Evolutionary conservation across 2,329 filamentous ascomycete genomes (phyloP).

Genomic region (Penicillium palitans): DNA sequence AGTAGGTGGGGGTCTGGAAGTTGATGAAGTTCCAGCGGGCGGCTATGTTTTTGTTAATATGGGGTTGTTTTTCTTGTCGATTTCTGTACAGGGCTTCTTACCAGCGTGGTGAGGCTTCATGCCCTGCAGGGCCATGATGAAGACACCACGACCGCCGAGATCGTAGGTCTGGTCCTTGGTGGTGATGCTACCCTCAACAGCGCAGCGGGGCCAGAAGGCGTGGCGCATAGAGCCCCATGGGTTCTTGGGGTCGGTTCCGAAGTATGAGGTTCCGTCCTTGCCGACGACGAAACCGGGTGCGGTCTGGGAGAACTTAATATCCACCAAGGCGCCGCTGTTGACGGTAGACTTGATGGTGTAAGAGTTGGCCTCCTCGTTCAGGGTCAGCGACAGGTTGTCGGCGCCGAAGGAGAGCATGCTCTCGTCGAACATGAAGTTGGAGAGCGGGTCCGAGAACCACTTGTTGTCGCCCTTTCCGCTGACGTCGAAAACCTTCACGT

Average conservation of each 20-base stretch:
- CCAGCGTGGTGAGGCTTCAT: slow-evolving; percentile 99
- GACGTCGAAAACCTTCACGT: slow-evolving; percentile 83
- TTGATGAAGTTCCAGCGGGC: slow-evolving; percentile 90
- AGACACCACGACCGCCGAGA: slow-evolving; percentile 76
- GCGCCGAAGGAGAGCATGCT: slow-evolving; percentile 82
- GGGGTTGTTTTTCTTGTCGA: neutral
- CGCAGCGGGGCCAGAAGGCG: slow-evolving; percentile 89
- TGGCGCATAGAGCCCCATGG: slow-evolving; percentile 95
- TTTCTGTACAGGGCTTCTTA: slow-evolving; percentile 38
- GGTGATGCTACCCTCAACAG: slow-evolving; percentile 77
- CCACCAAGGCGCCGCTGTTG: slow-evolving; percentile 77
- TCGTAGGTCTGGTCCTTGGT: slow-evolving; percentile 79
- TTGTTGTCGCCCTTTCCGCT: slow-evolving; percentile 71
- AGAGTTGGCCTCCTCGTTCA: slow-evolving; percentile 77
- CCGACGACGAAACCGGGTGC: slow-evolving; percentile 83
- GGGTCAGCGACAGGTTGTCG: slow-evolving; percentile 77
- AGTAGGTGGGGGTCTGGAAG: slow-evolving; percentile 84
- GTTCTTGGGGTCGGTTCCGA: slow-evolving; percentile 78
- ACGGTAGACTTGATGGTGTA: slow-evolving; percentile 91
- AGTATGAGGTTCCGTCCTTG: slow-evolving; percentile 78
- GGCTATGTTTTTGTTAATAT: slow-evolving; percentile 47
- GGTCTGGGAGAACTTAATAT: slow-evolving; percentile 74
- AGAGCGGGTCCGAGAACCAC: slow-evolving; percentile 80
- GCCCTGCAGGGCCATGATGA: slow-evolving; percentile 84
- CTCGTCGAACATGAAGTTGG: slow-evolving; percentile 79